Base-by-base conservation (phyloP, 495 filamentous ascomycete species). In the Choiromyces venosus region DNA sequence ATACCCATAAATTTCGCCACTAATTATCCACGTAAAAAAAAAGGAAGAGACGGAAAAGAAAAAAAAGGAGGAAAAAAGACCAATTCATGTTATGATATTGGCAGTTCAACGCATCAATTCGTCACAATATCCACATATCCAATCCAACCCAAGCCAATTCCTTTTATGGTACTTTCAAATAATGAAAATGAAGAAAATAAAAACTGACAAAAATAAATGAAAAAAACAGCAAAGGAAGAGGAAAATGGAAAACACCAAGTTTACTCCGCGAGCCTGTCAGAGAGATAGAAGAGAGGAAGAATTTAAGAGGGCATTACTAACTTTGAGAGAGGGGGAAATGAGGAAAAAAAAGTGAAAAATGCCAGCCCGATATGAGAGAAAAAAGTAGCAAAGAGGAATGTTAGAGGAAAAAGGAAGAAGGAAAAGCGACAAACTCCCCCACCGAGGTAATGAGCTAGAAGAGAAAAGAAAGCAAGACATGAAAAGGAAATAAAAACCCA, bases 121-220 rank as follows among this genome's bases (percentile, higher is more conserved):
- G 25, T 61, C 52, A n/a, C n/a, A 9, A 61, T 61, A 61, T 61
- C 52, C 52, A 61, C 52, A 61, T 61, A 29, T 61, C 52, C 21
- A 56, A 29, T 61, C 52, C 21, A 56, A 25, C 46, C 46, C 52
- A 29, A 61, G 52, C 10, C 25, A 61, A 61, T 61, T 12, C 52
- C n/a, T n/a, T 61, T 61, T 61, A 61, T 56, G 46, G n/a, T 61
- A 61, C 29, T 61, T 61, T 61, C n/a, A n/a, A n/a, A n/a, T n/a
- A n/a, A n/a, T n/a, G n/a, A n/a, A n/a, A n/a, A n/a, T n/a, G 52
- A 25, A 10, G n/a, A 25, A 16, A 29, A 29, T 29, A 61, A 29
- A 14, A 29, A 12, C 39, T 40, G 9, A 29, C n/a, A 29, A 29
- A 61, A 61, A 42, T n/a, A n/a, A 14, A 3, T 10, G 25, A 21